phyloP scores from a whole-genome alignment of 163 green algal species.

The Scenedesmus sp. region DNA sequence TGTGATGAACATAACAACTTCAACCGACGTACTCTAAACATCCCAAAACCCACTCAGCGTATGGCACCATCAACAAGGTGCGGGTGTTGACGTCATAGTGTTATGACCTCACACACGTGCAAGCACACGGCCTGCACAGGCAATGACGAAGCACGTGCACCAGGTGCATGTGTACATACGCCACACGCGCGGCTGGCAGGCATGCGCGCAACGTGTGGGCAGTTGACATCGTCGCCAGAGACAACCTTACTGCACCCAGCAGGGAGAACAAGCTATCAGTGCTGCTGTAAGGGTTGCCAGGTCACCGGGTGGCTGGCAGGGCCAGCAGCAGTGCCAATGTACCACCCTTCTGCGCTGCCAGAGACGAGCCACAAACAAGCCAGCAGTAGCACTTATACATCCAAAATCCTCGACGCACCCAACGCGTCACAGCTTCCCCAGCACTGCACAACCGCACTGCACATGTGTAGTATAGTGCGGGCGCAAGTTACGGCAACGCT shows the following conservation, averaged over 20 bases:
- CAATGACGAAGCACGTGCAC: no score
- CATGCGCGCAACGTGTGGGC: no score
- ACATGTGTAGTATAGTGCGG: not conserved
- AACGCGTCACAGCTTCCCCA: not conserved
- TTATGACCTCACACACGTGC: no score
- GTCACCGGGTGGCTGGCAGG: not conserved
- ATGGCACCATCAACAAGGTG: not conserved
- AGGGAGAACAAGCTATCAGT: not conserved
- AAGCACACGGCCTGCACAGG: no score
- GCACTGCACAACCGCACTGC: not conserved
- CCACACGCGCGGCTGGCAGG: no score
- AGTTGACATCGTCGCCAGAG: no score
- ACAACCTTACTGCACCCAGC: not conserved
- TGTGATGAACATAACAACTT: no score
- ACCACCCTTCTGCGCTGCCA: conserved; percentile 10
- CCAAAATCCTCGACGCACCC: not conserved
- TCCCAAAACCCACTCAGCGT: not conserved
- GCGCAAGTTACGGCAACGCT: not conserved
- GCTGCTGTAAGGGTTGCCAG: not conserved
- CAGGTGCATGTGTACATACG: no score
- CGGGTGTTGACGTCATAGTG: not conserved
- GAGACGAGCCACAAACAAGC: conserved; percentile 7
- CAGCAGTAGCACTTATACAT: not conserved
- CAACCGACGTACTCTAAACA: no score
- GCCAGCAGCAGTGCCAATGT: not conserved